These are phyloP conservation scores for Diaporthe sp. DNA, from an alignment of 2,329 filamentous ascomycete species.

Conservation along the genomic window DNA sequence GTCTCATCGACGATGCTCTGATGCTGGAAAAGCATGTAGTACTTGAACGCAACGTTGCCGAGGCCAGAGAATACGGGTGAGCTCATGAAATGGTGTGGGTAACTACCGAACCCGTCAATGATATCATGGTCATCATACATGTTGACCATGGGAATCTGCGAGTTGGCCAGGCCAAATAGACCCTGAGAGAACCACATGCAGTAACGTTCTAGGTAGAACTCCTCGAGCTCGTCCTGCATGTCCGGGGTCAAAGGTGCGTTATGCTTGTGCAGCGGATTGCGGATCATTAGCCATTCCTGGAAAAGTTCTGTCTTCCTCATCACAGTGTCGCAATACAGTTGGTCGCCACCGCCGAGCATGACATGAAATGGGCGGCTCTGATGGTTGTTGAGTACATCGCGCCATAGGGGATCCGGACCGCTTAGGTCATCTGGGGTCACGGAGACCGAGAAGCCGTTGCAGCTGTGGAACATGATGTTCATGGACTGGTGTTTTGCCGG, in stretches of 20 bases:
- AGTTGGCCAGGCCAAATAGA: slow-evolving; percentile 89
- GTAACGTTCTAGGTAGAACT: slow-evolving; percentile 89
- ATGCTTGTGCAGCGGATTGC: slow-evolving; percentile 83
- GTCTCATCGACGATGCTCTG: slow-evolving; percentile 87
- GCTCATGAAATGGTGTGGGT: slow-evolving; percentile 90
- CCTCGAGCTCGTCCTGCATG: slow-evolving; percentile 89
- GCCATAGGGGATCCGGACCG: slow-evolving; percentile 96
- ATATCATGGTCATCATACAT: slow-evolving; percentile 97
- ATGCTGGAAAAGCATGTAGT: slow-evolving; percentile 98
- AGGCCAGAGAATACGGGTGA: slow-evolving; percentile 90
- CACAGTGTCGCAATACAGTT: slow-evolving; percentile 93
- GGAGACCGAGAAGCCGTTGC: slow-evolving; percentile 91
- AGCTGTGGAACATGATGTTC: slow-evolving; percentile 99
- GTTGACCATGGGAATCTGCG: slow-evolving; percentile 98
- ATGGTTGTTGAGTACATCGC: slow-evolving; percentile 92
- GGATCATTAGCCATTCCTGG: slow-evolving; percentile 84
- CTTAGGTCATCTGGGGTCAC: slow-evolving; percentile 84
- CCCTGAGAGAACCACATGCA: slow-evolving; percentile 97
- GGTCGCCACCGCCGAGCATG: slow-evolving; percentile 97
- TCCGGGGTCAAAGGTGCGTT: slow-evolving; percentile 80
- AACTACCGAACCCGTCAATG: slow-evolving; percentile 92
- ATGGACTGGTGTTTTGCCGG: slow-evolving; percentile 85
- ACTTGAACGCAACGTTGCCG: slow-evolving; percentile 94
- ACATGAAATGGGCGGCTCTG: slow-evolving; percentile 95
- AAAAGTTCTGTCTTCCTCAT: slow-evolving; percentile 81